Evolutionary conservation across 306 rosid species (phyloP), one percentile per base, ranked within the genome.

Genomic region (Nissolia schottii): DNA sequence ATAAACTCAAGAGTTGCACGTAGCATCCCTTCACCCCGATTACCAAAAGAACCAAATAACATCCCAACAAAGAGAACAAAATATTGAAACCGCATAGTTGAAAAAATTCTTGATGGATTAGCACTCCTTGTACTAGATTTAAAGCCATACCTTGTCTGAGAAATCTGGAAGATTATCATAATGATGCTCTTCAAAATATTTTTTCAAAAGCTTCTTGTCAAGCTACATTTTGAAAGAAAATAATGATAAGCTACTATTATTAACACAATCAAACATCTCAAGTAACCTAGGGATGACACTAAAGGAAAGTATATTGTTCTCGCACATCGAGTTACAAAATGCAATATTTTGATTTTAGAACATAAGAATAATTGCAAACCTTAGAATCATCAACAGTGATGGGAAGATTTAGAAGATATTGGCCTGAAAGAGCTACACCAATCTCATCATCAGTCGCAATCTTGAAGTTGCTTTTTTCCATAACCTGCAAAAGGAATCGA

Each of bases 341-440:
- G n/a, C n/a, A 50, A 29, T 23, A 31, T 7, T 14, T 16, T 8
- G 18, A 68, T 13, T 60, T 23, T 13, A 25, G 57, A 16, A 49
- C 32, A 23, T 5, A 14, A 16, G 24, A 41, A 27, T 12, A 57
- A 15, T 61, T 6, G 41, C 82, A 70, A 82, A 93, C 97, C 97
- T 93, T 90, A 65, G 93, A 84, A 16, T 90, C 92, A 73, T 90
- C 80, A 50, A 93, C 97, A 10, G 71, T 79, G 27, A 93, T 93
- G 51, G 98, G 98, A 82, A 93, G 98, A 86, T 90, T 87, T 46
- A 93, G 83, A 80, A 87, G 98, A 90, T 90, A 93, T 68, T 93
- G 88, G 50, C 96, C 98, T 0, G 97, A 90, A 77, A 41, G 89
- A 55, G 98, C 97, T 66, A 90, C 55, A 67, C 90, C 90, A 56